phyloP scores from a whole-genome alignment of 257 asterid species.

The Primulina huaijiensis region DNA sequence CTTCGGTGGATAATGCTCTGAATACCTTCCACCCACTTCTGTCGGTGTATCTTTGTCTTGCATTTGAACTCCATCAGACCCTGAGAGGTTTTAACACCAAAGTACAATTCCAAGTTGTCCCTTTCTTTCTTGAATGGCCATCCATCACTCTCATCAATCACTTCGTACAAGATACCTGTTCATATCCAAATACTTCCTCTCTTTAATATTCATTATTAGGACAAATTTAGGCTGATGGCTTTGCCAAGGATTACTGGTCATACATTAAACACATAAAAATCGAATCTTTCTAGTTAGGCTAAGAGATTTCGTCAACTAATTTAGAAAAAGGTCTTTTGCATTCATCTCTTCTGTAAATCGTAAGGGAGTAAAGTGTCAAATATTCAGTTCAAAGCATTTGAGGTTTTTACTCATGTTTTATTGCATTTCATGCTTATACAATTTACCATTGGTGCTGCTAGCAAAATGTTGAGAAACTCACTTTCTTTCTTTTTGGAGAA shows the following conservation, averaged over 20 bases:
- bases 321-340: no score
- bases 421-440: no score
- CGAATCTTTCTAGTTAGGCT: no score
- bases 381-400: no score
- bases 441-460: not conserved
- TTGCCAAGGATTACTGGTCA: no score
- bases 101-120: slow-evolving; percentile 56
- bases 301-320: no score
- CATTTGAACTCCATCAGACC: slow-evolving; percentile 82
- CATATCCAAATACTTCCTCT: no score
- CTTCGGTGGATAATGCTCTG: slow-evolving; percentile 43
- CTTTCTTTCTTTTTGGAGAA: slow-evolving; percentile 75
- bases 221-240: no score
- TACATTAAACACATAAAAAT: no score
- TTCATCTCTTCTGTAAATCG: no score
- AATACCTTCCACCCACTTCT: slow-evolving; percentile 73
- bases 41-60: slow-evolving; percentile 59
- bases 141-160: slow-evolving; percentile 47
- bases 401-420: not conserved
- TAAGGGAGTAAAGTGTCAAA: no score
- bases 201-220: no score
- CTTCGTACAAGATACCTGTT: slow-evolving; percentile 70
- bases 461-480: slow-evolving; percentile 35
- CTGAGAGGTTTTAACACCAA: slow-evolving; percentile 69
- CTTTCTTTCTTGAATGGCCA: slow-evolving; percentile 68